Evolutionary conservation across 345 rosid species (phyloP), one percentile per base, ranked within the genome.

Genomic region (Camelina sativa): DNA sequence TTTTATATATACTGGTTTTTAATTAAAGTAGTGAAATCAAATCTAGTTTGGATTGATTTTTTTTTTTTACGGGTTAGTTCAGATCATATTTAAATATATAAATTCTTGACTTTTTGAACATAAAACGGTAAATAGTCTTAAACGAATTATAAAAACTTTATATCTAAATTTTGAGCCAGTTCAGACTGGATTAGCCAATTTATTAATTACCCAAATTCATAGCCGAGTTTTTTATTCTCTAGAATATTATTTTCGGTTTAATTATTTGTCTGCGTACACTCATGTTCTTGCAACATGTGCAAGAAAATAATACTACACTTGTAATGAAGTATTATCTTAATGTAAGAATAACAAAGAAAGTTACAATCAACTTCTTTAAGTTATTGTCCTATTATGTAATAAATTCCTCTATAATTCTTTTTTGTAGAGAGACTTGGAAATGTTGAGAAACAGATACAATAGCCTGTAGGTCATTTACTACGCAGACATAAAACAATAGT

Each of bases 201-300:
- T 9, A 17, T 51, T 19, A 43, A 41, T 4, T 13, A 50, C 51
- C 22, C 66, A 3, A 28, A 35, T 37, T 11, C 17, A 19, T 20
- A 64, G 8, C 41, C 22, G 44, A 23, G 17, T 48, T 60, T 43
- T 60, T 43, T 50, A 11, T 10, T 43, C 12, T 11, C 22, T 60
- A 60, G 1, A 50, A 40, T 64, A 7, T 28, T 35, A 1, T 28
- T 25, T 43, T 15, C 17, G 25, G n/a, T 52, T 2, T 38, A 40
- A 61, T 52, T 60, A 61, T 40, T 48, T 68, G 28, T 52, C 62
- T 32, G 51, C 8, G 41, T 67, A n/a, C 4, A 34, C 17, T 76
- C 74, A 76, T 63, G 65, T 69, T 69, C 70, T 76, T 69, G 20
- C 34, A 43, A 44, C 64, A 62, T 69, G 79, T 53, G 65, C 65